A percentile compares a stretch with the other conserved stretches of the same genome.
Evolutionary conservation across 1,284 basidiomycete species (phyloP).

Genomic region (Ustilago sp.): DNA sequence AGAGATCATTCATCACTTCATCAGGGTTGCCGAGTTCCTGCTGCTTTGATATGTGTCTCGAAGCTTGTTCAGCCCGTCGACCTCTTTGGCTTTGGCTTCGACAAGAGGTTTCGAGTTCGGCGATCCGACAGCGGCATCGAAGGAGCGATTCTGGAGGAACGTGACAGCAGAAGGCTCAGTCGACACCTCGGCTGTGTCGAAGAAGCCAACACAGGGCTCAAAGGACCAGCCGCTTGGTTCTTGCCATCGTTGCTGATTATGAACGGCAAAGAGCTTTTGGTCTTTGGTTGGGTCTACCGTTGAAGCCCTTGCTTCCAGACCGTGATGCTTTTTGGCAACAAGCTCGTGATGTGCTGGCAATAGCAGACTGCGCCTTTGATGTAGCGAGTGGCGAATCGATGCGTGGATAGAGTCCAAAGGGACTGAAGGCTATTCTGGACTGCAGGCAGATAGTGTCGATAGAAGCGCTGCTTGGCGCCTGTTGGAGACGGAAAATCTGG

Average conservation of each 20-base stretch:
- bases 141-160: slow-evolving; percentile 54
- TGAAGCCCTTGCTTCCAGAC: slow-evolving; percentile 20
- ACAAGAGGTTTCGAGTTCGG: slow-evolving; percentile 46
- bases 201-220: slow-evolving; percentile 59
- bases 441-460: slow-evolving; percentile 42
- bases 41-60: slow-evolving; percentile 49
- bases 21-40: slow-evolving; percentile 50
- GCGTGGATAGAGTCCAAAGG: slow-evolving; percentile 50
- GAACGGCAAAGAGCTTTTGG: slow-evolving; percentile 44
- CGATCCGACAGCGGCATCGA: slow-evolving; percentile 34
- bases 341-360: slow-evolving; percentile 37
- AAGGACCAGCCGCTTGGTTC: slow-evolving; percentile 51
- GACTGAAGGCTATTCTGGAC: slow-evolving; percentile 47
- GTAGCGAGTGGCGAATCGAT: slow-evolving; percentile 26
- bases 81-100: slow-evolving; percentile 45
- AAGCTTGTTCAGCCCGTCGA: slow-evolving; percentile 50
- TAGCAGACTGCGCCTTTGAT: slow-evolving; percentile 13
- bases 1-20: slow-evolving; percentile 56
- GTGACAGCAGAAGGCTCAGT: slow-evolving; percentile 39
- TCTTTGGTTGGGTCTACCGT: slow-evolving; percentile 38
- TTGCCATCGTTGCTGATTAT: slow-evolving; percentile 53
- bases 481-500: slow-evolving; percentile 50
- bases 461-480: slow-evolving; percentile 51
- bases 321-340: slow-evolving; percentile 25
- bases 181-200: slow-evolving; percentile 57